Evolutionary conservation across 2,329 filamentous ascomycete species (phyloP).

Genomic region (Paramyrothecium sp.): DNA sequence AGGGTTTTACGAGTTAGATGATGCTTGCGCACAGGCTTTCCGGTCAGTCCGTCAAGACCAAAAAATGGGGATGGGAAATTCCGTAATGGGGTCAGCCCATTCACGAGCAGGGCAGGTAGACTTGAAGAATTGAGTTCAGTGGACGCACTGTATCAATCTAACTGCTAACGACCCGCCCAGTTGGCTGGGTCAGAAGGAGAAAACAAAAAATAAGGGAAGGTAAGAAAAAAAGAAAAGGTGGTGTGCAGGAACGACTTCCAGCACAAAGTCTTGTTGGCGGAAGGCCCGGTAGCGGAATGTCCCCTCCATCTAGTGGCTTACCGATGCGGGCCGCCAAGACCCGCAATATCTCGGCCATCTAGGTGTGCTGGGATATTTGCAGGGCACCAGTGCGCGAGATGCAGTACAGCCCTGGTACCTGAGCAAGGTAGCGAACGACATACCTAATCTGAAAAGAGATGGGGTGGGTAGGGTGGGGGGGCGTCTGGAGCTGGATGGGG

Average conservation of each 20-base stretch:
- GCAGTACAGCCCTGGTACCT: neutral
- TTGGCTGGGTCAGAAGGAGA: too few species aligned
- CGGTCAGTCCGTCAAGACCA: too few species aligned
- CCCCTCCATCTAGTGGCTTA: neutral
- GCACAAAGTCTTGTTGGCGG: neutral
- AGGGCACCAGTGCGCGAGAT: too few species aligned
- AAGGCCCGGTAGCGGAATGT: neutral
- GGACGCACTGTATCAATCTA: too few species aligned
- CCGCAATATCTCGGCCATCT: neutral
- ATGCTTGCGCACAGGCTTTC: too few species aligned
- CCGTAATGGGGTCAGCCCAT: too few species aligned
- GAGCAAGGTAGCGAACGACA: neutral
- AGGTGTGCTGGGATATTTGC: too few species aligned
- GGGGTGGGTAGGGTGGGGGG: neutral
- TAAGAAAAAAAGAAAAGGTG: neutral
- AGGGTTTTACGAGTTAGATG: too few species aligned
- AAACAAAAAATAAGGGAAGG: neutral
- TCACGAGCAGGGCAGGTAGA: too few species aligned
- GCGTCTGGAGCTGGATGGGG: neutral
- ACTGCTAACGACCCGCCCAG: too few species aligned
- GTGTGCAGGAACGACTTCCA: neutral
- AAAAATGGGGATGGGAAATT: too few species aligned
- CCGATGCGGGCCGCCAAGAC: neutral
- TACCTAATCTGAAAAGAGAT: neutral
- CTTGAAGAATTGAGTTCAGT: too few species aligned